Evolutionary conservation across 352 stramenopile genomes (phyloP), one percentile per base, ranked within the genome.

Genomic region (Phytophthora vignae): DNA sequence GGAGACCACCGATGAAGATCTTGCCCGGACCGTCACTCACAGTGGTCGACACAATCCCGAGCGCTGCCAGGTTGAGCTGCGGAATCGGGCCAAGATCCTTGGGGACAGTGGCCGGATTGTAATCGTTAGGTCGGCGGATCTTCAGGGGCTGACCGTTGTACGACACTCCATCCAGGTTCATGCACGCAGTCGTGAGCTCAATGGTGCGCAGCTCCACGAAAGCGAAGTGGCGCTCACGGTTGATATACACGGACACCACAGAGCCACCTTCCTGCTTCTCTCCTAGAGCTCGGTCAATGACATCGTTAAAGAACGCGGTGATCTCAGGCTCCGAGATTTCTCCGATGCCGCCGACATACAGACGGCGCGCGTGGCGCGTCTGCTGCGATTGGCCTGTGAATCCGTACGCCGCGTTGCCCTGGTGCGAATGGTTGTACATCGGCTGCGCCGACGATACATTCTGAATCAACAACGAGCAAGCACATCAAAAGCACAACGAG

Each of bases 151-250:
- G 83, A n/a, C 95, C 96, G 27, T 95, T 87, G 67, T 98, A 98
- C 67, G 93, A 87, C 59, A 99, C 90, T 22, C 97, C 97, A 73
- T 99, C 97, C 22, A 99, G 82, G 36, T 95, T 94, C 76, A 99
- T 95, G 78, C 96, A 99, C 4, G 97, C 93, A 7, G 96, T 99
- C 29, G 96, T 97, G 52, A 99, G 93, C 77, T 98, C 97, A 64
- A 99, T 98, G 12, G 84, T 98, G 69, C 92, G 95, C 69, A 99
- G 97, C 85, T 99, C 98, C 27, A 99, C 88, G 74, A 99, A 99
- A 17, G 95, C 97, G 67, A 99, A 99, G 44, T 97, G 91, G 56
- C 97, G 94, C 71, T 99, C 96, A 57, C 88, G 82, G 81, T 99
- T 99, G 63, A 99, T 98, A 79, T 99, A 99, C 8, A 99, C 89